Conservation (phyloP, 441 rosid species). For the California macrophylla region DNA sequence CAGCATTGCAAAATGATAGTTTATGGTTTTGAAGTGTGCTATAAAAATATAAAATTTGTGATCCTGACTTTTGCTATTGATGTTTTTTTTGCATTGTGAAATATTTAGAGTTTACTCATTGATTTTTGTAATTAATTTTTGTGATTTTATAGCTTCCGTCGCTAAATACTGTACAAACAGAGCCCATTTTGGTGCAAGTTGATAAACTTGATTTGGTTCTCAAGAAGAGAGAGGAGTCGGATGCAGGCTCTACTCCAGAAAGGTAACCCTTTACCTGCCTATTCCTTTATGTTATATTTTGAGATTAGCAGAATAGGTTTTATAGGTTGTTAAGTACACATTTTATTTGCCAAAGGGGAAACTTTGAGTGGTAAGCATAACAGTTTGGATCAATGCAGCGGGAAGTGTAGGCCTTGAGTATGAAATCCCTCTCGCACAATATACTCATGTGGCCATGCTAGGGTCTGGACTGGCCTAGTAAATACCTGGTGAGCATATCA, state of each 20-base stretch:
- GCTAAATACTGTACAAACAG: constrained; percentile 81
- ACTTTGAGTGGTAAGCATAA: neutral
- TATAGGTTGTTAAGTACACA: neutral
- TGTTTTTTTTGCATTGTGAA: neutral
- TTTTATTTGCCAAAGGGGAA: neutral
- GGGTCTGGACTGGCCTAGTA: neutral
- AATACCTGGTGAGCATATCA: neutral
- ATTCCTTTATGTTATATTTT: neutral
- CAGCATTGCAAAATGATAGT: neutral
- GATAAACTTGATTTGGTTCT: constrained; percentile 91
- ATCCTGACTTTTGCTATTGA: too few species aligned
- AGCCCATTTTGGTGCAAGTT: constrained; percentile 77
- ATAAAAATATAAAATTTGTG: too few species aligned
- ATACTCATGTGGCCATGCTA: neutral
- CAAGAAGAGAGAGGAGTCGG: constrained; percentile 70
- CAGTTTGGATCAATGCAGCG: neutral
- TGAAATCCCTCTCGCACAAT: neutral
- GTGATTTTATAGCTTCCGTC: constrained; percentile 58
- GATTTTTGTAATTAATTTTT: neutral
- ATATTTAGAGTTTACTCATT: neutral
- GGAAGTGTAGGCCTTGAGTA: neutral
- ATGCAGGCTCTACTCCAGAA: constrained; percentile 31
- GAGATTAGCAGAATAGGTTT: neutral
- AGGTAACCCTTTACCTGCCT: neutral
- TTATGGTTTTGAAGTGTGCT: neutral